phyloP scores from a whole-genome alignment of 2,329 filamentous ascomycete species.

The Gnomoniopsis sp. region DNA sequence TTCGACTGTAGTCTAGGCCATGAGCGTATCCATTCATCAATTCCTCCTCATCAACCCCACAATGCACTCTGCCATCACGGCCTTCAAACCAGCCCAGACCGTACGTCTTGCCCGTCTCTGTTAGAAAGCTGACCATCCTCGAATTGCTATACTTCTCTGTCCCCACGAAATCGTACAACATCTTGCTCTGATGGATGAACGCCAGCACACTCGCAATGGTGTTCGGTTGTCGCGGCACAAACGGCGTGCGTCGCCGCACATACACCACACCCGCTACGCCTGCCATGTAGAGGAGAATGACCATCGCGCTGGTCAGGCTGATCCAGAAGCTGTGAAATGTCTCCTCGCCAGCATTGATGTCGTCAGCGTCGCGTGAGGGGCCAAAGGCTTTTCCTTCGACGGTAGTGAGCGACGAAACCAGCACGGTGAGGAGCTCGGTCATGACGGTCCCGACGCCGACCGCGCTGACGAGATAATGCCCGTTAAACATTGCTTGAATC shows the following conservation, averaged over 20 bases:
- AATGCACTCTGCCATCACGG: slow-evolving; percentile 69
- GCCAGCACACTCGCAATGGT: slow-evolving; percentile 74
- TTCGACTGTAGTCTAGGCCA: slow-evolving; percentile 48
- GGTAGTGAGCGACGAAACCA: slow-evolving; percentile 62
- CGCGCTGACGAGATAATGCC: slow-evolving; percentile 62
- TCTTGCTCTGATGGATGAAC: slow-evolving; percentile 77
- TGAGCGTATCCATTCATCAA: slow-evolving; percentile 63
- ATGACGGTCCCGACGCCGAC: slow-evolving; percentile 70
- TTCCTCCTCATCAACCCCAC: slow-evolving; percentile 75
- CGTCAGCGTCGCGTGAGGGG: slow-evolving; percentile 24
- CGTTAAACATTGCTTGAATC: slow-evolving; percentile 58
- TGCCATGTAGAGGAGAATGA: slow-evolving; percentile 65
- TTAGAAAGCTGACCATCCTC: slow-evolving; percentile 60
- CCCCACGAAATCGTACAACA: slow-evolving; percentile 72
- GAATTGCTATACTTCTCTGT: slow-evolving; percentile 60
- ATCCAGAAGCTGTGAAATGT: slow-evolving; percentile 63
- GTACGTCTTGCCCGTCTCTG: slow-evolving; percentile 62
- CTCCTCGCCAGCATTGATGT: slow-evolving; percentile 53
- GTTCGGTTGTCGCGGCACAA: slow-evolving; percentile 73
- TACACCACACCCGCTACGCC: slow-evolving; percentile 59
- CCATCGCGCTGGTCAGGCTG: slow-evolving; percentile 57
- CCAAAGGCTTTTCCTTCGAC: slow-evolving; percentile 63
- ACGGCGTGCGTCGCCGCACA: slow-evolving; percentile 60
- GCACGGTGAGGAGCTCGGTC: slow-evolving; percentile 69
- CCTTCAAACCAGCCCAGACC: slow-evolving; percentile 75